Evolutionary conservation across 1,284 basidiomycete species (phyloP).

Genomic region (Ganoderma boninense): DNA sequence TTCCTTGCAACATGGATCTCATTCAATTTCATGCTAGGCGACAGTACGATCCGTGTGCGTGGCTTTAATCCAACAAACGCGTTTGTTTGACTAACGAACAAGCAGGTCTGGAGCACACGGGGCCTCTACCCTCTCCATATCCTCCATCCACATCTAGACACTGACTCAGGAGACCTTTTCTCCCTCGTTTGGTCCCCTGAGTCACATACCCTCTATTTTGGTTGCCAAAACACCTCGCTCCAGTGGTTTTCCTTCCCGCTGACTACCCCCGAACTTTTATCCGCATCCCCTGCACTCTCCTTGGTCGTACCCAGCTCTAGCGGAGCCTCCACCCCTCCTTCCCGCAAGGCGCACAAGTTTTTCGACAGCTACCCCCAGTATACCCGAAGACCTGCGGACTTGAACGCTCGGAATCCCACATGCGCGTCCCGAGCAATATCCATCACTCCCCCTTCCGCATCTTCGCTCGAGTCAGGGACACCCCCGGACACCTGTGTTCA

Average conservation of each 20-base stretch:
- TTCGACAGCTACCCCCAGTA: constrained; percentile 83
- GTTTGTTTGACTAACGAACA: constrained; percentile 5
- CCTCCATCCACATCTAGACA: constrained; percentile 86
- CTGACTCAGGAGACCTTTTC: constrained; percentile 90
- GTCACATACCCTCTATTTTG: constrained; percentile 83
- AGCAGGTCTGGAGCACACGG: constrained; percentile 82
- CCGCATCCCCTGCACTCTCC: constrained; percentile 21
- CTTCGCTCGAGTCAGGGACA: constrained; percentile 25
- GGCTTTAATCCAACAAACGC: not conserved
- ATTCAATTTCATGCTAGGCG: constrained; percentile 56
- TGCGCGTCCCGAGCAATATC: constrained; percentile 37
- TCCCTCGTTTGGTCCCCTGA: constrained; percentile 83
- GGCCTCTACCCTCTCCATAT: constrained; percentile 79
- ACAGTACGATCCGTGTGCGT: constrained; percentile 84
- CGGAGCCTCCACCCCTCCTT: constrained; percentile 54
- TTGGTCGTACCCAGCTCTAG: constrained; percentile 42
- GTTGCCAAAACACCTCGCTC: constrained; percentile 90
- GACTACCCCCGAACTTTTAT: constrained; percentile 15
- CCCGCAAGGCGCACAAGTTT: constrained; percentile 72
- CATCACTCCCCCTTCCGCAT: constrained; percentile 25
- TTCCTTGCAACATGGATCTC: constrained; percentile 14
- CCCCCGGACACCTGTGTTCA: constrained; percentile 32
- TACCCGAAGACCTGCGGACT: constrained; percentile 68
- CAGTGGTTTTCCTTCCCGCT: constrained; percentile 81
- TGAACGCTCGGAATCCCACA: constrained; percentile 62